Evolutionary conservation across 768 basidiomycete species (phyloP), one percentile per base, ranked within the genome.

Genomic region (Mycena sanguinolenta): DNA sequence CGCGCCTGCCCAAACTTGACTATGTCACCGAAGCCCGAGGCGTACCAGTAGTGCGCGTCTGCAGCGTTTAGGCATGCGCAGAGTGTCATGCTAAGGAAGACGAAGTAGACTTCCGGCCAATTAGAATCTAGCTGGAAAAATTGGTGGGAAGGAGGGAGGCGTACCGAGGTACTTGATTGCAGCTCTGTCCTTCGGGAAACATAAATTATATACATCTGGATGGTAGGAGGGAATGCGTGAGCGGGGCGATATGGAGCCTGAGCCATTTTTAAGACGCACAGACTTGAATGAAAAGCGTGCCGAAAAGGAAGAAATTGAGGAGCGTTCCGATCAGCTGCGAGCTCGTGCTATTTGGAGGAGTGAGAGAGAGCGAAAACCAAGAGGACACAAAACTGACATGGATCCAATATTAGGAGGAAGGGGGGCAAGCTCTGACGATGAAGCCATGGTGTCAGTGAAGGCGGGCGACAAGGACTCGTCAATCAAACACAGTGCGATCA

Each of bases 11-110:
- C 67, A n/a, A 81, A 75, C 23, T 63, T 64, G 6, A 54, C 55
- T 28, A 81, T 30, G 54, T 80, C 70, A 16, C 79, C 80, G 50
- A 79, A 80, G 34, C 78, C 77, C 0, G 75, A 49, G 16, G 65
- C 75, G 69, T 75, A 80, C 75, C 77, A 78, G 65, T 73, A 76
- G 58, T 74, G 76, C 7, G 72, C 72, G 60, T 82, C 80, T 7
- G 70, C 75, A 12, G 71, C 76, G 39, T 60, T 71, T 52, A 81
- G 63, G 17, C 58, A 62, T 21, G 74, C 73, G 67, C 81, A 80
- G 14, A 72, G 32, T 0, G 72, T 70, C 58, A 79, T 79, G 34
- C 76, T 23, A 9, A 72, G n/a, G 50, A 79, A 77, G 30, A 75
- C 55, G 55, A 58, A 49, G 60, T 76, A 78, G 7, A 79, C n/a